These are phyloP conservation scores for Monascus purpureus DNA, from an alignment of 495 filamentous ascomycete species.

Conservation along the genomic window DNA sequence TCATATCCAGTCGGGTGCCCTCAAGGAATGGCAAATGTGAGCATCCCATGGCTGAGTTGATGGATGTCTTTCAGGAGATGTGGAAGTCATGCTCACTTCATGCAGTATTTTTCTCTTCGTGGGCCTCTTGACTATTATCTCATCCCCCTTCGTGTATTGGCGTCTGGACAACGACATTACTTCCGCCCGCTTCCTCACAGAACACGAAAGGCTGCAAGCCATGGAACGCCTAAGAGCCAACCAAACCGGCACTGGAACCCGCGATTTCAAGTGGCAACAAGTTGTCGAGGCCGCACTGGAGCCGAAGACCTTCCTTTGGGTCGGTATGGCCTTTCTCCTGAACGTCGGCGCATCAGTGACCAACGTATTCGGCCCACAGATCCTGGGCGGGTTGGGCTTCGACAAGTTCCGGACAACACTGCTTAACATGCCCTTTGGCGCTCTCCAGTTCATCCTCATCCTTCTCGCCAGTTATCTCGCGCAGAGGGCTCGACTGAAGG, in stretches of 20 bases:
- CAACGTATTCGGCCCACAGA: slow-evolving; percentile 45
- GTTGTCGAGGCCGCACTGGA: slow-evolving; percentile 31
- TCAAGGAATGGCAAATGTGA: slow-evolving; percentile 51
- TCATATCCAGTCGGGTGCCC: slow-evolving; percentile 33
- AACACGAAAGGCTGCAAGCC: slow-evolving; percentile 43
- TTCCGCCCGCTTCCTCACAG: slow-evolving; percentile 44
- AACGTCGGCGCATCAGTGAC: slow-evolving; percentile 49
- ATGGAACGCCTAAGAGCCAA: slow-evolving; percentile 49
- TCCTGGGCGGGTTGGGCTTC: slow-evolving; percentile 45
- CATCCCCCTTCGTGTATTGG: slow-evolving; percentile 29
- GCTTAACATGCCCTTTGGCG: slow-evolving; percentile 37
- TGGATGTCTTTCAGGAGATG: too few relatives aligned
- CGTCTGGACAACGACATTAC: slow-evolving; percentile 32
- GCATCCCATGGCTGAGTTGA: too few relatives aligned
- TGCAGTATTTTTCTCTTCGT: slow-evolving; percentile 33
- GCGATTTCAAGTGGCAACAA: slow-evolving; percentile 33
- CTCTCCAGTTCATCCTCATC: slow-evolving; percentile 30
- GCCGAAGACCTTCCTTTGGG: slow-evolving; percentile 35
- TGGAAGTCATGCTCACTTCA: too few relatives aligned
- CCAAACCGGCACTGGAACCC: slow-evolving; percentile 41
- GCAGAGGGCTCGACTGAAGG: slow-evolving; percentile 36
- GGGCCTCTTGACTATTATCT: slow-evolving; percentile 33
- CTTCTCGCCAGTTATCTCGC: slow-evolving; percentile 30
- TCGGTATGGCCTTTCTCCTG: slow-evolving; percentile 40
- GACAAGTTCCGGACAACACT: slow-evolving; percentile 39